Conservation (phyloP, 192 early-diverging fungal species). For the Coemansia asiatica region DNA sequence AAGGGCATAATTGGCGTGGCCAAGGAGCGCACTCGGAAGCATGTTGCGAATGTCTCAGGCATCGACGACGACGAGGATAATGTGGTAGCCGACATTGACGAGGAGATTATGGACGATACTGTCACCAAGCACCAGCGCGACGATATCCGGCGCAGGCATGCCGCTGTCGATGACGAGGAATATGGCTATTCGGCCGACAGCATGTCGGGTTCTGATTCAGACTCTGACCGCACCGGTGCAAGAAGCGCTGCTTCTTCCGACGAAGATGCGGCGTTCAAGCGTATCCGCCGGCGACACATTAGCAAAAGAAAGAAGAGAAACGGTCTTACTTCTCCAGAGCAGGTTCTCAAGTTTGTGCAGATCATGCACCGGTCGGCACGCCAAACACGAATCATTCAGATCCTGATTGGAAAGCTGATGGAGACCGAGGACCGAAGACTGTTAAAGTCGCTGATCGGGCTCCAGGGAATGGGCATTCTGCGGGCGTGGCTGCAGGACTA, state of each 20-base stretch:
- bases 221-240: constrained; percentile 17
- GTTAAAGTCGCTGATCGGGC: constrained; percentile 64
- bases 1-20: constrained; percentile 88
- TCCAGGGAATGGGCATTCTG: constrained; percentile 44
- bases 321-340: constrained; percentile 66
- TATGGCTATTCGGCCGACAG: constrained; percentile 49
- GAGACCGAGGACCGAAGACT: constrained; percentile 61
- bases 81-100: constrained; percentile 60
- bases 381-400: constrained; percentile 56
- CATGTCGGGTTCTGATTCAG: constrained; percentile 22
- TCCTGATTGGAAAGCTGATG: constrained; percentile 63
- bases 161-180: constrained; percentile 54
- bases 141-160: constrained; percentile 58
- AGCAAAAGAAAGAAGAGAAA: constrained; percentile 23
- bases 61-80: constrained; percentile 55
- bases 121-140: constrained; percentile 57
- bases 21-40: constrained; percentile 56
- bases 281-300: constrained; percentile 33
- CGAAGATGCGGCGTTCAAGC: constrained; percentile 30
- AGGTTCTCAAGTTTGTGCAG: constrained; percentile 75
- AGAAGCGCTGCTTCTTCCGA: constrained; percentile 10
- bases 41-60: constrained; percentile 1
- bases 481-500: constrained; percentile 62
- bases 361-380: constrained; percentile 65
- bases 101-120: constrained; percentile 58